Base-by-base conservation (phyloP, 1,284 basidiomycete species). In the Ganoderma boninense region DNA sequence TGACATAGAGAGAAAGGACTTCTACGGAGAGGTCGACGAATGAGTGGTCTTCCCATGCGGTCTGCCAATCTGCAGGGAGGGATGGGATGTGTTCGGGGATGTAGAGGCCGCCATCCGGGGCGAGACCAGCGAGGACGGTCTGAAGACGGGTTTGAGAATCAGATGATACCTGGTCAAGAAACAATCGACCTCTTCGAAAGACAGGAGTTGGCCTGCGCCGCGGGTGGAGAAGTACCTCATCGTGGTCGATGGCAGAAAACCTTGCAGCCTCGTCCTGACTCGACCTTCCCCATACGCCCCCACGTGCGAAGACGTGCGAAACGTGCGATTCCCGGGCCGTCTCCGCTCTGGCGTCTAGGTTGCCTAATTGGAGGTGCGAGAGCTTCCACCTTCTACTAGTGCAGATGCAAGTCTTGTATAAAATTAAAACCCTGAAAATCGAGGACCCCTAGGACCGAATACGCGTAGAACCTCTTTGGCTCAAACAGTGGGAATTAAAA, bases 21-120 rank as follows among this genome's bases (percentile, higher is more conserved):
- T 92, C 92, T 72, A 94, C 89, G 4, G 96, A 95, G 62, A 99
- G 91, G 67, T 98, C 91, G 56, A 92, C 86, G 81, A 99, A 99
- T 13, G 94, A 91, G 72, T 94, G 87, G 38, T 85, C 78, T 20
- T 86, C 85, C 98, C 98, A 99, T 69, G 87, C 85, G 1, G 87
- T 82, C 79, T 89, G 79, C 97, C 97, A 98, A 82, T 94, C 87
- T 56, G 81, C 72, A 4, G 97, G 97, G 3, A 98, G 89, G 23
- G 84, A 78, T 11, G 97, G 97, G 66, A 98, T 93, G 71, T 82
- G 77, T 75, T 89, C 88, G 4, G 97, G 97, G 75, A 98, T 97
- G 84, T 96, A 98, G 57, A 98, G 88, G 49, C 97, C 97, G 65
- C 97, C 97, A 78, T 99, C 93, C 43, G 97, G 97, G 26, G 97